Percentiles rank a stretch among this genome's conserved stretches.
Conservation (phyloP, 495 filamentous ascomycete species). For the Parmelia sp. region DNA sequence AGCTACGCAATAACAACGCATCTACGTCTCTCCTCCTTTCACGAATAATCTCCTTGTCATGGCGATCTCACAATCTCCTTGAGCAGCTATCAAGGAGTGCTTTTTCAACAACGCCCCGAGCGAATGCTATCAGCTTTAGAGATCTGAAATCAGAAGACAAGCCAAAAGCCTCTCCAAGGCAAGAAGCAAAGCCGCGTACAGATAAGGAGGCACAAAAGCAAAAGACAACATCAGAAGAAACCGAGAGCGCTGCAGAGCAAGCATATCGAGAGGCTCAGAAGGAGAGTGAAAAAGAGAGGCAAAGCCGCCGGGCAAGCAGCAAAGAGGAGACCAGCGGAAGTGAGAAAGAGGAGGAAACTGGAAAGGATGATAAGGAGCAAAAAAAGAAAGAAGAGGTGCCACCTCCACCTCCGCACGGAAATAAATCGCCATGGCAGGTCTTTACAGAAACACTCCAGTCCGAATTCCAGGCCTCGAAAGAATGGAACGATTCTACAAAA, state of each 20-base stretch:
- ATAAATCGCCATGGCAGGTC: conserved; percentile 97
- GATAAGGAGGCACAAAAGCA: conserved; percentile 28
- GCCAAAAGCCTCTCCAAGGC: conserved; percentile 8
- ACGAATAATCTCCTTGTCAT: neutral
- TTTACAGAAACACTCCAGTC: conserved; percentile 89
- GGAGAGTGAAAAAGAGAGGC: conserved; percentile 14
- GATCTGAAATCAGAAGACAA: conserved; percentile 29
- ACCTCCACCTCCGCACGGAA: conserved; percentile 88
- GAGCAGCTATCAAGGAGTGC: conserved; percentile 18
- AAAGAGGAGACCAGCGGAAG: conserved; percentile 40
- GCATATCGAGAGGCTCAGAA: conserved; percentile 21
- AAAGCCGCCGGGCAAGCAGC: neutral
- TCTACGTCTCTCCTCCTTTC: neutral
- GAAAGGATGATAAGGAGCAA: conserved; percentile 47
- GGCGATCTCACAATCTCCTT: neutral
- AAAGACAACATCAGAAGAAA: conserved; percentile 26
- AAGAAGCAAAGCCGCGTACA: neutral
- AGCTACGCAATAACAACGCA: neutral
- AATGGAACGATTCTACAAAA: conserved; percentile 98
- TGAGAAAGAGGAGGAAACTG: conserved; percentile 43
- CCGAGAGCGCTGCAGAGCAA: conserved; percentile 29
- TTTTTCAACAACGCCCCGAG: conserved; percentile 41
- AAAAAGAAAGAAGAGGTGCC: conserved; percentile 66
- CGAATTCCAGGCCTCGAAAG: conserved; percentile 95
- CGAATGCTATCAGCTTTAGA: conserved; percentile 32